Base-by-base conservation (phyloP, 768 basidiomycete species). In the Suillus brevipes region DNA sequence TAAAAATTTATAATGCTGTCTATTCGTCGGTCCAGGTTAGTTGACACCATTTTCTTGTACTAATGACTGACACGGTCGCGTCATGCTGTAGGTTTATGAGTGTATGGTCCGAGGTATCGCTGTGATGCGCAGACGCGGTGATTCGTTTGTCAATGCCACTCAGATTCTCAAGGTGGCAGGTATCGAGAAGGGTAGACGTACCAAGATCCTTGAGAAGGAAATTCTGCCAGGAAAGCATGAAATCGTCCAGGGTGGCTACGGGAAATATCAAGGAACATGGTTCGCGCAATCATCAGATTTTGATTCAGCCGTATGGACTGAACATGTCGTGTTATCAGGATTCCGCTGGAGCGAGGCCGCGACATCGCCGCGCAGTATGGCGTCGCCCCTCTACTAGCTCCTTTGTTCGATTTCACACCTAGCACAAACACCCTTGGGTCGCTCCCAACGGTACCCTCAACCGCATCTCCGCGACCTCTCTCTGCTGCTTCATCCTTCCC, bases 221-320 rank as follows among this genome's bases (percentile, higher is more conserved):
- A 94, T 99, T 67, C 85, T 96, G 50, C 91, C 92, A 64, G 95
- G 95, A 56, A 90, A 91, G 78, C 94, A 97, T 77, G 97, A 99
- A 78, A 99, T 99, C 76, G 94, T 99, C 6, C 97, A 99, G 77
- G 97, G 97, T 45, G 97, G 97, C 37, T 99, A 99, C 75, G 97
- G 97, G 31, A 97, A 98, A 81, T 99, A 98, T 76, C 97, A 99
- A 77, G 97, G 97, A 68, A 99, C 97, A 64, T 99, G 97, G 97
- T 97, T 73, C 74, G 88, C 72, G 62, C 65, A 23, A 62, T 63
- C 66, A 47, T 55, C 31, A 34, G 38, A 62, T 62, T 56, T 62
- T 25, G 34, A 65, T 43, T 56, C 61, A 58, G 36, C 14, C 59
- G 14, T 50, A 9, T 40, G n/a, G 58, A 16, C 47, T 60, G 31